A percentile compares a stretch with the other conserved stretches of the same genome.
Evolutionary conservation across 2,329 filamentous ascomycete genomes (phyloP).

Genomic region (Plectosphaerella plurivora): DNA sequence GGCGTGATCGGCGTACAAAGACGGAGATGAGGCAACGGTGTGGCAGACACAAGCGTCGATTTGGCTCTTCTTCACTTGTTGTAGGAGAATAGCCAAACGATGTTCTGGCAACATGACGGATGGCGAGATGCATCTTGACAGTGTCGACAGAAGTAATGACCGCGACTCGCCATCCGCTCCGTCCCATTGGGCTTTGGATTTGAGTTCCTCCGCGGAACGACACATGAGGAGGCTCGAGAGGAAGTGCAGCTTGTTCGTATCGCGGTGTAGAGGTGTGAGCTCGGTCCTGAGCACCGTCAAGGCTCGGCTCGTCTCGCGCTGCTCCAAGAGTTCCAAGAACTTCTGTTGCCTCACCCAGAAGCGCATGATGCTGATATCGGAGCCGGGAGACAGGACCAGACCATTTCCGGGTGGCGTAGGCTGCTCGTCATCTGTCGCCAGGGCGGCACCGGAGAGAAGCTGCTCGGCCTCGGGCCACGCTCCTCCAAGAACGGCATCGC

Average conservation of each 20-base stretch:
- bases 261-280: constrained; percentile 78
- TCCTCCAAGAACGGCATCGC: constrained; percentile 73
- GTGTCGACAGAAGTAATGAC: constrained; percentile 67
- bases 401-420: constrained; percentile 43
- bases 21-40: constrained; percentile 73
- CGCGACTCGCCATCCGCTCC: constrained; percentile 73
- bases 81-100: constrained; percentile 73
- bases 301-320: constrained; percentile 66
- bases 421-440: constrained; percentile 23
- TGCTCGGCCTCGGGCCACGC: constrained; percentile 82
- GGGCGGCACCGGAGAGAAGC: constrained; percentile 59
- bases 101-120: constrained; percentile 96
- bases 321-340: constrained; percentile 84
- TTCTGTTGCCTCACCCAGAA: constrained; percentile 92
- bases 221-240: constrained; percentile 93
- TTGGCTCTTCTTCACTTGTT: constrained; percentile 80
- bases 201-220: constrained; percentile 70
- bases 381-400: constrained; percentile 69
- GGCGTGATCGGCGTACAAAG: constrained; percentile 81
- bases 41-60: constrained; percentile 84
- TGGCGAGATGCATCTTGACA: constrained; percentile 90
- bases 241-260: constrained; percentile 71
- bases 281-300: constrained; percentile 82
- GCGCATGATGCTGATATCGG: constrained; percentile 74
- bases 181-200: constrained; percentile 76